Evolutionary conservation across 768 basidiomycete species (phyloP).

Genomic region (Naganishia vaughanmartiniae): DNA sequence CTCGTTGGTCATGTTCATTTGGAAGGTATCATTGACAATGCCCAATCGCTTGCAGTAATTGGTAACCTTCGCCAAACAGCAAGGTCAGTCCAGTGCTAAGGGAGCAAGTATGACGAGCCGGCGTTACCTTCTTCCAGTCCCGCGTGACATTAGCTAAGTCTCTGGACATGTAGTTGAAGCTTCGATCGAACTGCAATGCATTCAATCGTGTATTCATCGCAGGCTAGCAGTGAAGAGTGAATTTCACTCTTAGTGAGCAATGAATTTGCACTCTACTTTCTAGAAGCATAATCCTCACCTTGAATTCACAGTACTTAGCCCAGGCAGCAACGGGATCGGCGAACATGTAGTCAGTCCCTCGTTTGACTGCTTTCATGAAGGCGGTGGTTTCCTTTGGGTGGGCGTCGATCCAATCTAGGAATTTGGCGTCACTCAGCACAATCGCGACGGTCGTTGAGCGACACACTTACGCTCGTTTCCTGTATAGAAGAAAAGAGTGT

Average conservation of each 20-base stretch:
- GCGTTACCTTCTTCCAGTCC: constrained; percentile 39
- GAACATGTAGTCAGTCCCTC: constrained; percentile 34
- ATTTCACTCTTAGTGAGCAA: not conserved
- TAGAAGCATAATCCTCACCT: not conserved
- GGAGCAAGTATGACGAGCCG: not conserved
- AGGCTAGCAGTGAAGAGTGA: constrained; percentile 14
- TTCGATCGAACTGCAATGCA: constrained; percentile 39
- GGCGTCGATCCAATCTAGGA: constrained; percentile 29
- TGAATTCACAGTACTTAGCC: constrained; percentile 32
- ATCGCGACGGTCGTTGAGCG: not conserved
- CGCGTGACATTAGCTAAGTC: constrained; percentile 35
- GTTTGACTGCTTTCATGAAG: constrained; percentile 41
- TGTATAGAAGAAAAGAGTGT: constrained; percentile 1
- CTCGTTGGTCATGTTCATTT: constrained; percentile 41
- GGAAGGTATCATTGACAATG: constrained; percentile 31
- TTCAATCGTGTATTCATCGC: constrained; percentile 35
- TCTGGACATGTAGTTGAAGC: constrained; percentile 35
- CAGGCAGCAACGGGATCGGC: constrained; percentile 35
- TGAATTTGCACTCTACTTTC: not conserved
- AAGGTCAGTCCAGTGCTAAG: not conserved
- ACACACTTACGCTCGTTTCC: constrained; percentile 24
- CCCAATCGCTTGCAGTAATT: constrained; percentile 37
- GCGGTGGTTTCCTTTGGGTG: constrained; percentile 37
- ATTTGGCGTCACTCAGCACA: not conserved
- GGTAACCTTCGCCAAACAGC: constrained; percentile 7